Conservation (phyloP, 2,329 filamentous ascomycete genomes). For the Apiospora rasikravindrae region DNA sequence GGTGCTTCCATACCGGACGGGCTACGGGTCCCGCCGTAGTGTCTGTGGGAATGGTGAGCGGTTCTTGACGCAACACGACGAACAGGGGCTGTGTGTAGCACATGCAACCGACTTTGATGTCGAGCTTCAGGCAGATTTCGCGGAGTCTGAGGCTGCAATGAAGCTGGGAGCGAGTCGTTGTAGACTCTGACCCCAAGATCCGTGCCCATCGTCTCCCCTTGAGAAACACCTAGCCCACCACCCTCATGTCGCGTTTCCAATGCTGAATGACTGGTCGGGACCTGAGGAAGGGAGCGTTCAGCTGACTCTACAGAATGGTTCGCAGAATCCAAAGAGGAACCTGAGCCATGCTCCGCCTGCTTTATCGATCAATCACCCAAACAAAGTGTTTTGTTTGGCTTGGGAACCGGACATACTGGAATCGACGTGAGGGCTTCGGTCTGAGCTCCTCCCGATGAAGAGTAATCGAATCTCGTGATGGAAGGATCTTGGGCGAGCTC, state of each 20-base stretch:
- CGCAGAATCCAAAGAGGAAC: neutral
- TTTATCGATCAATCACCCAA: slow-evolving; percentile 34
- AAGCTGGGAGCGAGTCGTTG: slow-evolving; percentile 50
- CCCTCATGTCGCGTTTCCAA: neutral
- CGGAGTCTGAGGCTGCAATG: slow-evolving; percentile 56
- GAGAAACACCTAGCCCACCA: slow-evolving; percentile 21
- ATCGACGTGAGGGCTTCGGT: slow-evolving; percentile 26
- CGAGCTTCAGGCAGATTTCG: slow-evolving; percentile 54
- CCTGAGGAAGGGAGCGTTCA: slow-evolving; percentile 28
- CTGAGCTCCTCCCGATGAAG: slow-evolving; percentile 27
- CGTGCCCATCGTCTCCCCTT: slow-evolving; percentile 19
- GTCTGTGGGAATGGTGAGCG: slow-evolving; percentile 23
- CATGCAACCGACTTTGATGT: slow-evolving; percentile 49
- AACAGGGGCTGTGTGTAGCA: slow-evolving; percentile 50
- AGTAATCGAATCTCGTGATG: slow-evolving; percentile 33
- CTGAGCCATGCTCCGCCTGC: neutral
- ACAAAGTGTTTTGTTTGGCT: neutral
- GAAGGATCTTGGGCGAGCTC: slow-evolving; percentile 26
- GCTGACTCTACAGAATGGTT: slow-evolving; percentile 29
- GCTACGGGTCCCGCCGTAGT: slow-evolving; percentile 36
- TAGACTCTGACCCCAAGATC: slow-evolving; percentile 47
- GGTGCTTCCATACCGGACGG: slow-evolving; percentile 46
- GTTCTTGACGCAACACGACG: slow-evolving; percentile 25
- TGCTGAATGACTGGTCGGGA: slow-evolving; percentile 27
- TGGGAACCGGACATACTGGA: slow-evolving; percentile 25